These are phyloP conservation scores for Arthromyces matolae DNA, from an alignment of 768 basidiomycete genomes.

Conservation along the genomic window DNA sequence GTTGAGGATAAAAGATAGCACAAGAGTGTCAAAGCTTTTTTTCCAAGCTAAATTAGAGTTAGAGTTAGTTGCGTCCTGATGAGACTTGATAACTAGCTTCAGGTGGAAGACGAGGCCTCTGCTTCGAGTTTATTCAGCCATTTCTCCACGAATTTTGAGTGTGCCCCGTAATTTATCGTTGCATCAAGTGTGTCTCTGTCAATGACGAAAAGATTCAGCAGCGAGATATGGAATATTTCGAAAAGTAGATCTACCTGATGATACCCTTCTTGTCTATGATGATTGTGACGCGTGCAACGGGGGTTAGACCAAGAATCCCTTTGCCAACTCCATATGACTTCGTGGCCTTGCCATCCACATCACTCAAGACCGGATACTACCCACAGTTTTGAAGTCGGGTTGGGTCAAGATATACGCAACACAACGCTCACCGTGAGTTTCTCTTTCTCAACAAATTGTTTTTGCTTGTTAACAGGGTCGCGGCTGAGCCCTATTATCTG, in stretches of 20 bases:
- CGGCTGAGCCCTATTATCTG: constrained; percentile 71
- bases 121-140: constrained; percentile 46
- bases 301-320: constrained; percentile 60
- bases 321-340: constrained; percentile 66
- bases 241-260: constrained; percentile 48
- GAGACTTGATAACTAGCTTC: background rate
- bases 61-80: background rate
- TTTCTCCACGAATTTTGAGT: constrained; percentile 68
- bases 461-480: constrained; percentile 71
- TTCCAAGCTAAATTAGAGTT: background rate
- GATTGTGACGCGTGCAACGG: constrained; percentile 65
- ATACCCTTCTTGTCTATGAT: constrained; percentile 71
- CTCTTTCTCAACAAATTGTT: constrained; percentile 68
- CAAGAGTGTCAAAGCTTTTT: too few relatives aligned
- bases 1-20: too few relatives aligned
- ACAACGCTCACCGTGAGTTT: constrained; percentile 50
- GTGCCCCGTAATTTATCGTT: constrained; percentile 59
- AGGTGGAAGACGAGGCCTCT: constrained; percentile 4
- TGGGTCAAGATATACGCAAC: too few relatives aligned
- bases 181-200: constrained; percentile 56
- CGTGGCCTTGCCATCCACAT: constrained; percentile 56
- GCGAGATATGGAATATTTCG: background rate
- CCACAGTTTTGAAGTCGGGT: background rate
- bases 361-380: constrained; percentile 79
- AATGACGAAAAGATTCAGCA: background rate